Evolutionary conservation across 306 rosid species (phyloP), one percentile per base, ranked within the genome.

Genomic region (Mimosa bimucronata): DNA sequence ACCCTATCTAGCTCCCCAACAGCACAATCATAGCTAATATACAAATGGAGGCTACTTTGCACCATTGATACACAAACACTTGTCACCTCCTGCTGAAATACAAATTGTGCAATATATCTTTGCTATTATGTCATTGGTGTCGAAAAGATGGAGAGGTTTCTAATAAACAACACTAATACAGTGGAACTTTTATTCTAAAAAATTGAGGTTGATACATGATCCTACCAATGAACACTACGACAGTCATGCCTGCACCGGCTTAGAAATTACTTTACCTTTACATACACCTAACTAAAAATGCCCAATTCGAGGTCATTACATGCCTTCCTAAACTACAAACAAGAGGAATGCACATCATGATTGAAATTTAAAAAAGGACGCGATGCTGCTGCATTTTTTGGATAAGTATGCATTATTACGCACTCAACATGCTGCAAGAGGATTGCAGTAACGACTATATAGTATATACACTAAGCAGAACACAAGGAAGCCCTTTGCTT

Each of bases 401-500:
- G 45, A 41, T 37, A 6, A 18, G 48, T 19, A 73, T 34, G 64
- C 64, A 37, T 53, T 42, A 37, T 53, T 42, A 41, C 38, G 79
- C 53, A 31, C 46, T 75, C 58, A 65, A 67, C 61, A 68, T 67
- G 52, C 74, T 67, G 77, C 81, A 77, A 57, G 74, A 80, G 9
- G 19, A 38, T 52, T 66, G 58, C 44, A 73, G 79, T 73, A 58
- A 77, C 34, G 53, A 44, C 74, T 62, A 60, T 42, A 68, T 76
- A 11, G 29, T 55, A 21, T 55, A 21, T 25, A 61, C 81, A 76
- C 86, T 91, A 92, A 73, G 89, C 79, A 60, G 87, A 86, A 73
- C 98, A 95, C 90, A 95, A 66, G 73, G 98, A 90, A 72, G 88
- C 81, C 83, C 89, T 95, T 88, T 93, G 98, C 85, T 88, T 95